A percentile compares a stretch with the other conserved stretches of the same genome.
phyloP scores from a whole-genome alignment of 352 stramenopile species.

The Aphanomyces cochlioides region DNA sequence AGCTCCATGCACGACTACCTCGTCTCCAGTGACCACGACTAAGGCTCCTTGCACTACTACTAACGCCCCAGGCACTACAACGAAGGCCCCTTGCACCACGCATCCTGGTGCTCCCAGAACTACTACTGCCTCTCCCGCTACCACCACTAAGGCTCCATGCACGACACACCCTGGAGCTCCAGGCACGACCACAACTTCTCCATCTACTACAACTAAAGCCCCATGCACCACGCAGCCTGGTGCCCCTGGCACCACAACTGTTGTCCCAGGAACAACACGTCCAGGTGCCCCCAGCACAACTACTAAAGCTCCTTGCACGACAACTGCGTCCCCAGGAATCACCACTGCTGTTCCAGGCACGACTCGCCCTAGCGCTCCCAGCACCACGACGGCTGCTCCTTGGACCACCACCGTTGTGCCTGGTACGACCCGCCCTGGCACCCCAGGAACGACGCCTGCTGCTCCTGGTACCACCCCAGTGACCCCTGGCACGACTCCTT shows the following conservation, averaged over 20 bases:
- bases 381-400: not conserved
- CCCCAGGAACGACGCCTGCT: not conserved
- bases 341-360: not conserved
- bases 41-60: no score
- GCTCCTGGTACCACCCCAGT: not conserved
- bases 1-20: no score
- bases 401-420: not conserved
- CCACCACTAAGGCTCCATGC: no score
- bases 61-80: not conserved
- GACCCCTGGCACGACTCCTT: not conserved
- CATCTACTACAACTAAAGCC: not conserved
- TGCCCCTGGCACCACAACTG: not conserved
- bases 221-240: not conserved
- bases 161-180: not conserved
- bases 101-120: no score
- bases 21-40: no score
- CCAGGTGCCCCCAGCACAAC: not conserved
- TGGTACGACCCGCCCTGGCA: not conserved
- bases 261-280: not conserved
- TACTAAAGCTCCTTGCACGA: not conserved
- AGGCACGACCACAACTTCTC: no score
- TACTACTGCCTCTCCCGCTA: no score
- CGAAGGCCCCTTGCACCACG: not conserved
- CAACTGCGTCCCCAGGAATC: not conserved
- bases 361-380: not conserved